Evolutionary conservation across 495 filamentous ascomycete species (phyloP), one percentile per base, ranked within the genome.

Genomic region (Daldinia grandis): DNA sequence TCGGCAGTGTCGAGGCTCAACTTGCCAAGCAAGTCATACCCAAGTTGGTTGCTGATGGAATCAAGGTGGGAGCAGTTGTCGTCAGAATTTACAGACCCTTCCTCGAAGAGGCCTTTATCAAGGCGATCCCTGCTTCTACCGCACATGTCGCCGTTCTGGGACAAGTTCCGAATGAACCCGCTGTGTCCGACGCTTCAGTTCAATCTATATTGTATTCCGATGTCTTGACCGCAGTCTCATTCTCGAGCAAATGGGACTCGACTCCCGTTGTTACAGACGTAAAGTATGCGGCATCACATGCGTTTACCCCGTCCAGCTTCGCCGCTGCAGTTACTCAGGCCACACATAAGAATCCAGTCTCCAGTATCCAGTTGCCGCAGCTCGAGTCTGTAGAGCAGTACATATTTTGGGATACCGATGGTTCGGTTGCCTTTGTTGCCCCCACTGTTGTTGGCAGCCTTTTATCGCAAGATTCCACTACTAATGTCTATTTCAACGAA

Each of bases 11-110:
- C 5, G 95, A 99, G 81, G 89, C 92, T 19, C 91, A 94, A 64
- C 82, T 98, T 53, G 89, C 92, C 70, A 87, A 90, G 59, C 94
- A 97, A 79, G 88, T 98, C 56, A 91, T 92, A 3, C 81, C 87
- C 35, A 88, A 88, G 24, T 82, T 98, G 57, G 85, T 89, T 25
- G 87, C 87, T 69, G 84, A 88, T 64, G 93, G 90, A 69, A 84
- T 86, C 59, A 90, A 88, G 76, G 86, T 98, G 60, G 95, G 95
- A 66, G 92, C 94, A 19, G 82, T 99, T 72, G 94, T 92, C 69
- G 95, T 98, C 55, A 90, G 95, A 62, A 86, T 99, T 56, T 98
- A 98, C 83, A 88, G 94, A 30, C 95, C 95, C 1, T 98, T 99
- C 77, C 87, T 93, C 27, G 95, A 99, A 81, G 92, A 95, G 72